Evolutionary conservation across 1,284 basidiomycete species (phyloP).

Genomic region (Exobasidium rhododendri): DNA sequence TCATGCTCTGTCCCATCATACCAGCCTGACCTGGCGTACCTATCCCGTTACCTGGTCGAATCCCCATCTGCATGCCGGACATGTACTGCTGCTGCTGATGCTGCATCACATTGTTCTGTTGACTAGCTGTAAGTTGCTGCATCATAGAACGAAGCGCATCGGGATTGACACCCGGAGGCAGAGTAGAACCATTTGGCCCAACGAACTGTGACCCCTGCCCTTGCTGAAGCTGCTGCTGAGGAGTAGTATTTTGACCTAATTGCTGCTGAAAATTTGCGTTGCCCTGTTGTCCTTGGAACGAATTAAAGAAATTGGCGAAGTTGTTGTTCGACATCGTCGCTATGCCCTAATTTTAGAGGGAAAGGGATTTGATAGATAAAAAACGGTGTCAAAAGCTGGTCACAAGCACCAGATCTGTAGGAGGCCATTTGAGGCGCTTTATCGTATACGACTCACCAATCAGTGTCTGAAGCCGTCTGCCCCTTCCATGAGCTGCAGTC

Average conservation of each 20-base stretch:
- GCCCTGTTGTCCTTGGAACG: constrained; percentile 10
- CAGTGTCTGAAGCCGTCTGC: not conserved
- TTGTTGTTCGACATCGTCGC: constrained; percentile 9
- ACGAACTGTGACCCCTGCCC: not conserved
- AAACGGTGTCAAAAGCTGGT: not conserved
- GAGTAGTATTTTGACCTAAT: not conserved
- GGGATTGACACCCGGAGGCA: constrained; percentile 2
- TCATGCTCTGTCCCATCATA: not conserved
- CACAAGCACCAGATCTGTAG: not conserved
- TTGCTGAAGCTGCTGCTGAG: not conserved
- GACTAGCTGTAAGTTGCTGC: constrained; percentile 12
- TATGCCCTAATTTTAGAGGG: not conserved
- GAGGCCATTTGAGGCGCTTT: too few relatives aligned
- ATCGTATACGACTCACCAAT: not conserved
- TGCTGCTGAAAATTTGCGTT: constrained; percentile 5
- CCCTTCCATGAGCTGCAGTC: not conserved
- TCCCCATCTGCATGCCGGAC: not conserved
- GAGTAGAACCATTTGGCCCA: not conserved
- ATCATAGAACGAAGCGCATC: constrained; percentile 7
- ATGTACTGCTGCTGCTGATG: constrained; percentile 12
- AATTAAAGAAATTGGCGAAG: constrained; percentile 3
- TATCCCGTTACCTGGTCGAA: constrained; percentile 6
- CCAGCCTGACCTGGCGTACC: not conserved
- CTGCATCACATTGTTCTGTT: constrained; percentile 6
- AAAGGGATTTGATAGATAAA: not conserved